Base-by-base conservation (phyloP, 2,329 filamentous ascomycete genomes). In the Leptographium radiaticola region DNA sequence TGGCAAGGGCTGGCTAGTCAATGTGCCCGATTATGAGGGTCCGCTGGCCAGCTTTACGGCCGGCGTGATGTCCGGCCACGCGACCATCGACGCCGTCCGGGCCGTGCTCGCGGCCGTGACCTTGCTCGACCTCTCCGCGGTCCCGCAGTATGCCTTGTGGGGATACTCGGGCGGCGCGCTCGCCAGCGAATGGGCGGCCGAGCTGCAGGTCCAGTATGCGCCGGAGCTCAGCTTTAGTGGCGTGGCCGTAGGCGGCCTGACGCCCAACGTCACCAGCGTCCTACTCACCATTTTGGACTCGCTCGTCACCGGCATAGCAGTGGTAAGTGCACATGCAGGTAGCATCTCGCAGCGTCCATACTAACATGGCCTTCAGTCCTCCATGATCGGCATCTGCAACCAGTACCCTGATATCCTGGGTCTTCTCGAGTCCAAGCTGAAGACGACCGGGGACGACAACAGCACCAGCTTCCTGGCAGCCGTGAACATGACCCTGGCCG, bases 81-180 rank as follows among this genome's bases (percentile, higher is more conserved):
- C 70, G 0, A 70, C 68, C 11, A 60, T 75, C 12, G 70, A 76
- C 59, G 63, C 64, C 2, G 60, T 74, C 1, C 68, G 74, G 12
- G 71, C 71, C 6, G 66, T 69, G 1, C 57, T 71, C 13, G 56
- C 61, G 31, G 58, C 51, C 20, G 53, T 59, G 1, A 53, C 55
- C 2, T 15, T 43, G 13, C 54, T 70, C 6, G 62, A 64, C 2
- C 39, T 45, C 30, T 6, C 40, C 12, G 12, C 15, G 4, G 31
- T 12, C 1, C 18, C 15, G 7, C 13, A 45, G 15, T 44, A 45
- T 25, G 68, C 70, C 2, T 62, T 79, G 53, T 80, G 75, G 75
- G 75, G 75, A 6, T 78, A 77, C 61, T 75, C 71, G 6, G 75
- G 75, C 7, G 75, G 75, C n/a, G 68, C 69, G 13, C 57, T 77